These are phyloP conservation scores for Fusarium udum DNA, from an alignment of 2,329 filamentous ascomycete genomes.

Conservation along the genomic window DNA sequence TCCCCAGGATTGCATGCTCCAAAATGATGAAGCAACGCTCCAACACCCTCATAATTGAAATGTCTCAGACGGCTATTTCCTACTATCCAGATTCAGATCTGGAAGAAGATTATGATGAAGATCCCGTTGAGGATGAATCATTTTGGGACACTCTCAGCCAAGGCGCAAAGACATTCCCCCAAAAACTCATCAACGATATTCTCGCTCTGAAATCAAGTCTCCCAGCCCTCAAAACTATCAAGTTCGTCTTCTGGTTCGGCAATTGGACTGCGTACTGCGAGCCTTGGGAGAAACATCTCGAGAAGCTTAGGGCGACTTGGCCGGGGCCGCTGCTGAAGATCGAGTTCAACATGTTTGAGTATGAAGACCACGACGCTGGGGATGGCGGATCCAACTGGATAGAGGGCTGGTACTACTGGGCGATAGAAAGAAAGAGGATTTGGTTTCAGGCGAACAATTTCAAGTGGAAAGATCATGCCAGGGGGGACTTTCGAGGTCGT, in stretches of 20 bases:
- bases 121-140: fast-evolving
- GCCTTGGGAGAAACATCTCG: background rate
- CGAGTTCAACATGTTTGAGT: background rate
- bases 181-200: background rate
- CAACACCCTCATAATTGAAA: background rate
- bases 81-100: background rate
- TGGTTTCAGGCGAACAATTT: background rate
- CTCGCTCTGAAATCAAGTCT: background rate
- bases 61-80: background rate
- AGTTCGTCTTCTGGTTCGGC: background rate
- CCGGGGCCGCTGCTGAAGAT: background rate
- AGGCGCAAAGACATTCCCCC: background rate
- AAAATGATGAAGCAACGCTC: background rate
- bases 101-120: background rate
- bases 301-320: background rate
- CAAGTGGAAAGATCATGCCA: background rate
- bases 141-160: fast-evolving
- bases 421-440: background rate
- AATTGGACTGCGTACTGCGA: fast-evolving
- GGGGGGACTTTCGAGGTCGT: background rate
- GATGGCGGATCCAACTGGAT: background rate
- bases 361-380: fast-evolving
- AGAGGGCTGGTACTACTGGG: background rate
- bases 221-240: background rate
- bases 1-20: background rate